Evolutionary conservation across 768 basidiomycete species (phyloP), one percentile per base, ranked within the genome.

Genomic region (Termitomyces sp.): DNA sequence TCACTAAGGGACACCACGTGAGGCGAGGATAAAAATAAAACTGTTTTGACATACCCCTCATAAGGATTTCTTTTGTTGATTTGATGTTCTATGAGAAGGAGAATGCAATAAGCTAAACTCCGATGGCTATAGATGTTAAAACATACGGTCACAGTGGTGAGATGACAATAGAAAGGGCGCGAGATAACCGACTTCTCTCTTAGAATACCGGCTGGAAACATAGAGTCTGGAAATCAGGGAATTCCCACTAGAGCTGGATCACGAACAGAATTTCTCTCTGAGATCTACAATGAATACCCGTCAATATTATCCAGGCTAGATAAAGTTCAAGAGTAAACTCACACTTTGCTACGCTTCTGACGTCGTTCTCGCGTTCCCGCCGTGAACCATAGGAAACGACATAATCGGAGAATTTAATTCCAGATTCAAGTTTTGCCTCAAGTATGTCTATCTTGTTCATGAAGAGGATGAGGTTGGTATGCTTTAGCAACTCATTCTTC

Each of bases 381-480:
- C 87, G 78, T 56, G 85, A 80, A 9, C 80, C 82, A 65, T 86
- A 91, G 47, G 85, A 88, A 47, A 86, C 80, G 31, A 91, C 87
- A 63, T 86, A 87, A 66, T 86, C 84, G 34, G 77, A 71, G 31
- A 91, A 71, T 58, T 78, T 77, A 56, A 88, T 78, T 31, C 89
- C 89, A 1, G 86, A 76, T 20, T 74, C 71, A 12, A 91, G 79
- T 64, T 91, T 91, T 46, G 76, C 63, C 59, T 80, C 81, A 54
- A 92, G 71, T 58, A 91, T 87, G 64, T 91, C 89, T 58, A 86
- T 86, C 68, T 92, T 92, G 73, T 92, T 92, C 53, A 92, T 74
- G 74, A 92, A 92, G 46, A 92, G 76, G 59, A 92, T 86, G 34
- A 91, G 74, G 61, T 88, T 86, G 31, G 90, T 88, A 46, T 80